These are phyloP conservation scores for Trichoderma cornu-damae DNA, from an alignment of 2,329 filamentous ascomycete genomes.

Conservation along the genomic window DNA sequence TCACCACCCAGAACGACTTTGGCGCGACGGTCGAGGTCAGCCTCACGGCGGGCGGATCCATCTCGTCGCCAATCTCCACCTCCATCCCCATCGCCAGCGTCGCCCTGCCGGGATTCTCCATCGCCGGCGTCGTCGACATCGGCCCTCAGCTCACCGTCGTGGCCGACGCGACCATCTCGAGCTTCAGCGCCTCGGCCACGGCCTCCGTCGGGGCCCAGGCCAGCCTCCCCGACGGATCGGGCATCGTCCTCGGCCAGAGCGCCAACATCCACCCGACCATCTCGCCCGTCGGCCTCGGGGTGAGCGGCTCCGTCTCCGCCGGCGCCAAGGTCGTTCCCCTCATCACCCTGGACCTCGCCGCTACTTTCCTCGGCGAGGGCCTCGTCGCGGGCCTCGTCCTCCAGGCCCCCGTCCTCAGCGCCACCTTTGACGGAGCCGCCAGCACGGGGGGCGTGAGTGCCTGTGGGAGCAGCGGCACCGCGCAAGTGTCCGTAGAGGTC, in stretches of 20 bases:
- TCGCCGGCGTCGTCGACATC: slow-evolving; percentile 12
- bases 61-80: not conserved
- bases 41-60: not conserved
- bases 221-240: slow-evolving; percentile 15
- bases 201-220: slow-evolving; percentile 4
- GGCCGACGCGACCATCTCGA: slow-evolving; percentile 7
- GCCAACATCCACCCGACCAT: not conserved
- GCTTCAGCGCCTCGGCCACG: not conserved
- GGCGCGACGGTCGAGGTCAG: slow-evolving; percentile 4
- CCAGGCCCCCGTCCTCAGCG: not conserved
- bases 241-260: not conserved
- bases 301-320: slow-evolving; percentile 1
- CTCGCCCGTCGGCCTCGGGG: not conserved
- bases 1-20: slow-evolving; percentile 9
- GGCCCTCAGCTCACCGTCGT: slow-evolving; percentile 12
- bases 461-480: slow-evolving; percentile 1
- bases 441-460: not conserved
- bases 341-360: slow-evolving; percentile 7
- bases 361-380: slow-evolving; percentile 13
- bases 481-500: not conserved
- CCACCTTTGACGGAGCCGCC: not conserved
- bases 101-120: slow-evolving; percentile 10
- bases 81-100: slow-evolving; percentile 5
- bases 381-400: slow-evolving; percentile 8
- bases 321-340: not conserved